Evolutionary conservation across 1,284 basidiomycete genomes (phyloP).

Genomic region (Irpex sp.): DNA sequence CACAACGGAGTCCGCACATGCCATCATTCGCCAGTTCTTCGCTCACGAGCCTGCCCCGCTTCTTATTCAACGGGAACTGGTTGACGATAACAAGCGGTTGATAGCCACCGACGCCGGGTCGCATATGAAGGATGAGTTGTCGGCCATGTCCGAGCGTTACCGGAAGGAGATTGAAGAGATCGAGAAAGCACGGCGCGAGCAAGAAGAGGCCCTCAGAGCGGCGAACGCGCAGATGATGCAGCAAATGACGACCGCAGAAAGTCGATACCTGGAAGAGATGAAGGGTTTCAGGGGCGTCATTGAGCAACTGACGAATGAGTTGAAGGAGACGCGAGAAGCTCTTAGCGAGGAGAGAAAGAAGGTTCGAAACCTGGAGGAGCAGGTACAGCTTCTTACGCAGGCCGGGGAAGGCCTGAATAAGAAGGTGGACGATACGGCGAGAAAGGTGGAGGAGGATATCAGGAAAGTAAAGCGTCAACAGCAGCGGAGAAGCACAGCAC

Average conservation of each 20-base stretch:
- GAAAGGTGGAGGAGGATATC: not conserved
- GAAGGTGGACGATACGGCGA: not conserved
- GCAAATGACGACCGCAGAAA: not conserved
- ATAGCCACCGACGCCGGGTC: conserved; percentile 12
- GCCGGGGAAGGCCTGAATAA: not conserved
- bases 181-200: not conserved
- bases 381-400: not conserved
- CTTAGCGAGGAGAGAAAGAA: not conserved
- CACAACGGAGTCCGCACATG: conserved; percentile 13
- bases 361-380: not conserved
- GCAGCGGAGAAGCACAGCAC: not conserved
- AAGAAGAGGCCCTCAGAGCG: not conserved
- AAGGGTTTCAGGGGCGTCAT: not conserved
- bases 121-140: conserved; percentile 9
- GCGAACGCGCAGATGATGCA: not conserved
- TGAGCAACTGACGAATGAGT: not conserved
- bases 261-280: not conserved
- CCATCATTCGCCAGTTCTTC: conserved; percentile 13
- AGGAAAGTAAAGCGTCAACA: not conserved
- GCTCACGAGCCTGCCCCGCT: conserved; percentile 9
- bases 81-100: conserved; percentile 14
- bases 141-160: conserved; percentile 12
- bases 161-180: conserved; percentile 13
- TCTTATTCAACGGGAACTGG: conserved; percentile 15
- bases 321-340: not conserved